These are phyloP conservation scores for Diplotaxis tenuifolia DNA, from an alignment of 345 rosid species.

Conservation along the genomic window DNA sequence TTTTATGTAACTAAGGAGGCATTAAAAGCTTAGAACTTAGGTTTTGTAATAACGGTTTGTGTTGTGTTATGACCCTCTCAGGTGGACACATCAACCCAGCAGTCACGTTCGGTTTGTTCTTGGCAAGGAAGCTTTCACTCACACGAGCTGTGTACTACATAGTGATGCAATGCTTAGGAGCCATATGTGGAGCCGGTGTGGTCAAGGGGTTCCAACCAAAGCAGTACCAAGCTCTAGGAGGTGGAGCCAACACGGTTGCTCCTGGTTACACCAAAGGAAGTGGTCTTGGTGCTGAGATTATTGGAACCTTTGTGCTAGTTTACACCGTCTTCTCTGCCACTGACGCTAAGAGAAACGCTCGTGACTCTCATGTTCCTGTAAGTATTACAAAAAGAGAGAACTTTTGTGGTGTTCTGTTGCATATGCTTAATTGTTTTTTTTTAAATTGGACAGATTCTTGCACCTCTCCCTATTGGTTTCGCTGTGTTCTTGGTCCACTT, in stretches of 20 bases:
- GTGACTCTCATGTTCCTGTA: conserved; percentile 59
- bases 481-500: conserved; percentile 58
- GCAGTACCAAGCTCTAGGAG: conserved; percentile 40
- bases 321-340: conserved; percentile 54
- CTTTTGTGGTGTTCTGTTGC: background rate
- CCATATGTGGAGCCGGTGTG: conserved; percentile 53
- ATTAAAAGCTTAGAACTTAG: background rate
- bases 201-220: conserved; percentile 48
- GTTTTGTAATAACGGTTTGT: conserved; percentile 12
- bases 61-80: conserved; percentile 11
- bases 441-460: conserved; percentile 36
- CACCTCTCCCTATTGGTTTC: conserved; percentile 53
- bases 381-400: background rate
- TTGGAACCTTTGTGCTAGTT: conserved; percentile 49
- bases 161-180: conserved; percentile 49
- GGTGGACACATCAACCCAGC: conserved; percentile 56
- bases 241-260: conserved; percentile 49
- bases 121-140: conserved; percentile 40
- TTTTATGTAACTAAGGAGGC: background rate
- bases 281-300: conserved; percentile 50
- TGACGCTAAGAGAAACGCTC: conserved; percentile 55
- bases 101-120: conserved; percentile 39
- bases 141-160: conserved; percentile 44
- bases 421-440: conserved; percentile 14
- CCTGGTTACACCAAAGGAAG: conserved; percentile 54